Evolutionary conservation across 495 filamentous ascomycete genomes (phyloP), one percentile per base, ranked within the genome.

Genomic region (Aspergillus carlsbadensis): DNA sequence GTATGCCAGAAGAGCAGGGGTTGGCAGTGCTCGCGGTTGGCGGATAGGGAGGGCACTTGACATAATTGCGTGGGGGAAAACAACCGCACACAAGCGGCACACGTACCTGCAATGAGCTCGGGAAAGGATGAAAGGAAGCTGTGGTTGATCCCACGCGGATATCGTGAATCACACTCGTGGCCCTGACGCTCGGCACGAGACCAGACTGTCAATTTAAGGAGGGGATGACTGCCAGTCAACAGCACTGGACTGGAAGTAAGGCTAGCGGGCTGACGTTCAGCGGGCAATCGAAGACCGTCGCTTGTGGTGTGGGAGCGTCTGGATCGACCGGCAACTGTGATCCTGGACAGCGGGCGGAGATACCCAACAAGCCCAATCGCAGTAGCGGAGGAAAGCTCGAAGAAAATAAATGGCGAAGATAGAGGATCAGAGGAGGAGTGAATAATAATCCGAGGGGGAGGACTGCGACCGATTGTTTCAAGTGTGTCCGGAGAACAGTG

Each of bases 251-350:
- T 13, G 29, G 26, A 36, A 43, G 36, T 33, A 57, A 46, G 48
- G 41, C 48, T 26, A 45, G 45, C 52, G 18, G 57, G 40, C 52
- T 60, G 52, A 55, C 37, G 47, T 54, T 36, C 46, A 45, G 45
- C 43, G 34, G 54, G 18, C 18, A 42, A n/a, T 41, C 49, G 20
- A 51, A 36, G 60, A 50, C 58, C 45, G 60, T 61, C 57, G 60
- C 48, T 35, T 48, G 52, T 59, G 60, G 44, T 58, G 64, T 51
- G 57, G 64, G 58, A 60, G 60, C 49, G 61, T 64, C 64, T 66
- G 64, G 64, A 66, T 66, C 64, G 58, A 56, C 61, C 61, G 64
- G 61, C 54, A 64, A 56, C 34, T 61, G 52, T 61, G 64, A 66
- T 66, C 61, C 61, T 55, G 61, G 61, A 54, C 39, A 48, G 54